Evolutionary conservation across 202 grass and related monocot genomes (phyloP), one percentile per base, ranked within the genome.

Genomic region (Eragrostis tef): DNA sequence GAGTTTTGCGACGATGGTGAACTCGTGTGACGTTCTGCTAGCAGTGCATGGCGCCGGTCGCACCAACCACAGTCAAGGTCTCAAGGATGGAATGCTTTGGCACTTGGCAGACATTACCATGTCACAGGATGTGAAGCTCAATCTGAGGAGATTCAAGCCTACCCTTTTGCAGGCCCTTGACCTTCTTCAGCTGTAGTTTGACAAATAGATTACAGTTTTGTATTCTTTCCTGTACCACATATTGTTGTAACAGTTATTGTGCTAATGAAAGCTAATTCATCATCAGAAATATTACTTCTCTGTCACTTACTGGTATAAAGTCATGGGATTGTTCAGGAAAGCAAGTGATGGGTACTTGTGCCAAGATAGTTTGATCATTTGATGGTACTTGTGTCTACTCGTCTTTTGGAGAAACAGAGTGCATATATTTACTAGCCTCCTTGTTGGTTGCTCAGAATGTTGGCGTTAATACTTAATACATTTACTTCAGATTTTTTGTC

Each of bases 61-160:
- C 60, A 85, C 93, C 43, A 95, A 95, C 80, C 93, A 94, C 70
- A 73, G 78, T n/a, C n/a, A n/a, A n/a, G n/a, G n/a, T n/a, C n/a
- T 29, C 85, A 92, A 17, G 93, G 93, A 0, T 90, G 87, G 82
- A 63, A 83, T 12, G 72, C 75, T 2, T 61, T 94, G n/a, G n/a
- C n/a, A n/a, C 1, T 61, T 94, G 17, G 57, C 85, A 42, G 81
- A 67, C 31, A 29, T 83, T 46, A 77, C 89, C 26, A 90, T 89
- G 89, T 44, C 80, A 29, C 89, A 94, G 74, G 67, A 92, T 77
- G 82, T 94, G 70, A 90, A 74, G 79, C 73, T 94, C 29, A 78
- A 92, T 34, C 31, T 88, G 16, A 77, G 47, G 27, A 92, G 89
- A 79, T 94, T 94, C 60, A 90, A 26, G 79, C 87, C 78, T 11